Conservation (phyloP, 805 yeast genomes). For the Wickerhamomyces canadensis region DNA sequence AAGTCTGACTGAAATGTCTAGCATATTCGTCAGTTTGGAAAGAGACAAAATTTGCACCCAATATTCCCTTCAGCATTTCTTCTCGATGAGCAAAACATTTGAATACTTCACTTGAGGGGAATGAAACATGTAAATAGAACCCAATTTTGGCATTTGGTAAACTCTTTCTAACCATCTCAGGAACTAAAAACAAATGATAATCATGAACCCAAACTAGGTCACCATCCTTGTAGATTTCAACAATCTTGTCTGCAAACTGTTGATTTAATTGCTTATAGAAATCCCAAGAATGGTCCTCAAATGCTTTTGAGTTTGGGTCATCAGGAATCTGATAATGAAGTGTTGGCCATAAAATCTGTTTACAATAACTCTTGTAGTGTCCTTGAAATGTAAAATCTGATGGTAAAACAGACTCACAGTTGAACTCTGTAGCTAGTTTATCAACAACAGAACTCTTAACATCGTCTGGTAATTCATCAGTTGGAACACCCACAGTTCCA, state of each 20-base stretch:
- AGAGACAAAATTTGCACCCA: constrained; percentile 83
- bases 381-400: constrained; percentile 82
- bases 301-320: constrained; percentile 87
- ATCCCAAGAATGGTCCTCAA: constrained; percentile 93
- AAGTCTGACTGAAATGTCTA: constrained; percentile 88
- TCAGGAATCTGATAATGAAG: constrained; percentile 93
- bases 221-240: constrained; percentile 60
- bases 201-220: constrained; percentile 93
- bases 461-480: constrained; percentile 64
- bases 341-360: constrained; percentile 95
- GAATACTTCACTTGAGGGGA: constrained; percentile 93
- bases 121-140: constrained; percentile 86
- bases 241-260: constrained; percentile 70
- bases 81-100: constrained; percentile 88
- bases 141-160: constrained; percentile 86
- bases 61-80: constrained; percentile 68
- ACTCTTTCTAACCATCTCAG: constrained; percentile 69
- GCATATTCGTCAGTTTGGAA: constrained; percentile 93
- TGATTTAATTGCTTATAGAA: constrained; percentile 74
- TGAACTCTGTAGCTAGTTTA: constrained; percentile 41
- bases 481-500: constrained; percentile 90
- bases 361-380: constrained; percentile 86
- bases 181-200: constrained; percentile 84
- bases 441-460: constrained; percentile 50
- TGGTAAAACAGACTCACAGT: constrained; percentile 63